Percentiles rank a stretch among this genome's conserved stretches.
These are phyloP conservation scores for Lindgomyces ingoldianus DNA, from an alignment of 495 filamentous ascomycete species.

Conservation along the genomic window DNA sequence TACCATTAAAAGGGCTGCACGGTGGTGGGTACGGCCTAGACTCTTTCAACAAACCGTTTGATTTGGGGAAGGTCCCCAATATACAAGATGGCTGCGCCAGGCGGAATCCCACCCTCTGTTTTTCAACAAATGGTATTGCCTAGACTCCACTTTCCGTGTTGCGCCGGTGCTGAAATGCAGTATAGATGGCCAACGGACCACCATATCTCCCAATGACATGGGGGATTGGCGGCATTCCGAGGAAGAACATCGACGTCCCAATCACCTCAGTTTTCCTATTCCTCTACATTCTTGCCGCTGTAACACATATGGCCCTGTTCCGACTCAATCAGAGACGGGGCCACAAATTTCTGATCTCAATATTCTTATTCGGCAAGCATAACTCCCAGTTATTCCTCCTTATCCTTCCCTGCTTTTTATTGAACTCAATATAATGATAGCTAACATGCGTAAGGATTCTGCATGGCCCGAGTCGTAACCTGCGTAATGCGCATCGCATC, in stretches of 20 bases:
- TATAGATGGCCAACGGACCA: conserved; percentile 15
- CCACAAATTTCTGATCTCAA: conserved; percentile 34
- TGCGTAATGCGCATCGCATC: conserved; percentile 38
- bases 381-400: neutral
- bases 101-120: neutral
- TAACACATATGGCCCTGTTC: conserved; percentile 39
- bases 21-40: too few relatives aligned
- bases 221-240: conserved; percentile 31
- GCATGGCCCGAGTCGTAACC: conserved; percentile 43
- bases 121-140: neutral
- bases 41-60: too few relatives aligned
- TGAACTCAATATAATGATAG: conserved; percentile 1
- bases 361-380: conserved; percentile 30
- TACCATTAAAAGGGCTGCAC: too few relatives aligned
- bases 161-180: neutral
- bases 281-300: conserved; percentile 32
- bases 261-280: conserved; percentile 35
- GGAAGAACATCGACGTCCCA: conserved; percentile 26
- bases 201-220: conserved; percentile 33
- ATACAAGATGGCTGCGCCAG: neutral
- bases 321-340: conserved; percentile 30
- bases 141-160: neutral
- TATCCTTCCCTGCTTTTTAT: neutral
- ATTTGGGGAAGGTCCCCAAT: neutral
- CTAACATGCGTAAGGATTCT: conserved; percentile 38